Conservation (phyloP, 805 yeast species). For the Groenewaldozyma tartarivorans region DNA sequence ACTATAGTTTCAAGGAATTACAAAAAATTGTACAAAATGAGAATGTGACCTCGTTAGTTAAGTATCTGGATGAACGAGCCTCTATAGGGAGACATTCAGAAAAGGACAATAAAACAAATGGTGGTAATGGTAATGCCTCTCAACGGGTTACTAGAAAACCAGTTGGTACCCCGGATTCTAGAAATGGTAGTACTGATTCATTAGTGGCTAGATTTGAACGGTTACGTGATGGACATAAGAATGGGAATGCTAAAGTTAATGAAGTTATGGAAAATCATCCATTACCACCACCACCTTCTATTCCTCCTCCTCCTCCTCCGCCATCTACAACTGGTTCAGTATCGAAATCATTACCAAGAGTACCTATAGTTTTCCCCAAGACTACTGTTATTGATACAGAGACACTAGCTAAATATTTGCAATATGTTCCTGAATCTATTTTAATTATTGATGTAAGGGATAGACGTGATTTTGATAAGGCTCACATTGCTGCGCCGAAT, state of each 20-base stretch:
- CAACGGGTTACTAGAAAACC: constrained; percentile 2
- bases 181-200: constrained; percentile 4
- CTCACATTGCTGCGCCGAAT: constrained; percentile 53
- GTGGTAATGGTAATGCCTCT: neutral
- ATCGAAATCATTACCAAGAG: neutral
- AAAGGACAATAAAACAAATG: neutral
- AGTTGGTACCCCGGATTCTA: constrained; percentile 2
- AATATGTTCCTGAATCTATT: constrained; percentile 24
- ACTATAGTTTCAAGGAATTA: constrained; percentile 14
- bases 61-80: constrained; percentile 3
- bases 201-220: constrained; percentile 10
- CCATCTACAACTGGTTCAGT: neutral
- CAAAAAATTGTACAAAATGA: constrained; percentile 7
- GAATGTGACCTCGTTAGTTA: constrained; percentile 5
- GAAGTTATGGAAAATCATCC: neutral
- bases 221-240: constrained; percentile 4
- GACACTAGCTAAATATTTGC: constrained; percentile 17
- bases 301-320: constrained; percentile 8
- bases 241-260: neutral
- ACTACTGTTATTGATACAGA: constrained; percentile 21
- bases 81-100: neutral
- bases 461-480: constrained; percentile 45
- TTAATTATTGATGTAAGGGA: constrained; percentile 69
- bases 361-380: constrained; percentile 19
- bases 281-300: constrained; percentile 2